phyloP scores from a whole-genome alignment of 2,329 filamentous ascomycete genomes.

The Phialemoniopsis sp. region DNA sequence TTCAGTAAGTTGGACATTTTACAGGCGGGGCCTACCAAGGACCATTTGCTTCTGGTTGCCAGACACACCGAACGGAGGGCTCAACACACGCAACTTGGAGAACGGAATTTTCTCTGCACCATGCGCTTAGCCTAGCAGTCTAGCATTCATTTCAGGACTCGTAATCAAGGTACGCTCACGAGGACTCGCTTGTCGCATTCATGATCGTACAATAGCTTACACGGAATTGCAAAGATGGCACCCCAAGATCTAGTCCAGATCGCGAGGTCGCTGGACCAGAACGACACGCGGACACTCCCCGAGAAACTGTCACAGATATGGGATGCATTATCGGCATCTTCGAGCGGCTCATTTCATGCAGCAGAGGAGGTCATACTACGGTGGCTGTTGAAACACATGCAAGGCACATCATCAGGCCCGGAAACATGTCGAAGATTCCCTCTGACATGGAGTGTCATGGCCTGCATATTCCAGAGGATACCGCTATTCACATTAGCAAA shows the following conservation, averaged over 20 bases:
- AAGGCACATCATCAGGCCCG: conserved; percentile 36
- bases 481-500: conserved; percentile 66
- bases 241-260: conserved; percentile 39
- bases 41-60: too few relatives aligned
- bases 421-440: conserved; percentile 53
- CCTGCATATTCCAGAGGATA: conserved; percentile 58
- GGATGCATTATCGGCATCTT: conserved; percentile 37
- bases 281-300: conserved; percentile 33
- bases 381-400: conserved; percentile 62
- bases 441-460: conserved; percentile 58
- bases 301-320: conserved; percentile 46
- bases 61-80: too few relatives aligned
- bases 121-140: too few relatives aligned
- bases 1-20: too few relatives aligned
- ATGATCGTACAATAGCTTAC: not conserved
- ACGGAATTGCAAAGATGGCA: conserved; percentile 4
- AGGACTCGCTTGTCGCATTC: too few relatives aligned
- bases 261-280: conserved; percentile 52
- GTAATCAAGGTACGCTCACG: not conserved
- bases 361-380: conserved; percentile 55
- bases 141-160: too few relatives aligned
- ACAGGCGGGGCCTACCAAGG: too few relatives aligned
- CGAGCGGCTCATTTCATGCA: conserved; percentile 40
- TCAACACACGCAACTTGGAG: too few relatives aligned
- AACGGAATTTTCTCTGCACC: too few relatives aligned